Base-by-base conservation (phyloP, 495 filamentous ascomycete genomes). In the Penicillium arizonense region DNA sequence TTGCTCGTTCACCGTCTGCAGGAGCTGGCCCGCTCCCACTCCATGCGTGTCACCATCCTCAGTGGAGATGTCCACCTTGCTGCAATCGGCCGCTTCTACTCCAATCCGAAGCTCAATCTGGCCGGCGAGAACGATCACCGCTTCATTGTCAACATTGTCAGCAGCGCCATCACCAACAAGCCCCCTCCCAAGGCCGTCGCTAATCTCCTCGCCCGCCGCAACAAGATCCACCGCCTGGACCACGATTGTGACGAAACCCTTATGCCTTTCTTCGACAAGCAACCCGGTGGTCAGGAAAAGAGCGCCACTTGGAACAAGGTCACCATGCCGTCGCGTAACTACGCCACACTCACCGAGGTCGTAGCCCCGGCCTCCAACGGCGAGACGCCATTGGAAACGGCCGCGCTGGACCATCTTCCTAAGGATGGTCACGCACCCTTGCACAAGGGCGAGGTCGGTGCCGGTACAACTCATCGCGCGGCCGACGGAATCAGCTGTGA, bases 181-280 rank as follows among this genome's bases (percentile, higher is more conserved):
- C 93, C 93, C 7, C 93, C 93, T 1, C 91, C 93, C 14, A 77
- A 79, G 57, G 87, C 91, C 2, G 88, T 97, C n/a, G 90, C 91
- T 33, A 92, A 96, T 59, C 77, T 97, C 8, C 76, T 97, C 13
- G 88, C 90, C 3, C 74, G 84, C 40, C 74, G 91, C 39, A 97
- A 97, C 75, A 96, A 92, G 71, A 87, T 96, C 52, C 92, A 97
- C 63, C 90, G 93, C 62, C 75, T 96, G n/a, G 87, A 94, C 66
- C 61, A 77, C 39, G 77, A 90, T 23, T 95, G 90, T 3, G 88
- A 95, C 65, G 93, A 96, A 77, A 96, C 92, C 0, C 77, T 96
- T 12, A 83, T 96, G 73, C 80, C 86, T 21, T 74, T 96, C 52
- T 96, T 96, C 63, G 82, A 96, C 66, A 82, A 83, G 58, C 88